Conservation (phyloP, 768 basidiomycete species). For the Leccinum broughii region DNA sequence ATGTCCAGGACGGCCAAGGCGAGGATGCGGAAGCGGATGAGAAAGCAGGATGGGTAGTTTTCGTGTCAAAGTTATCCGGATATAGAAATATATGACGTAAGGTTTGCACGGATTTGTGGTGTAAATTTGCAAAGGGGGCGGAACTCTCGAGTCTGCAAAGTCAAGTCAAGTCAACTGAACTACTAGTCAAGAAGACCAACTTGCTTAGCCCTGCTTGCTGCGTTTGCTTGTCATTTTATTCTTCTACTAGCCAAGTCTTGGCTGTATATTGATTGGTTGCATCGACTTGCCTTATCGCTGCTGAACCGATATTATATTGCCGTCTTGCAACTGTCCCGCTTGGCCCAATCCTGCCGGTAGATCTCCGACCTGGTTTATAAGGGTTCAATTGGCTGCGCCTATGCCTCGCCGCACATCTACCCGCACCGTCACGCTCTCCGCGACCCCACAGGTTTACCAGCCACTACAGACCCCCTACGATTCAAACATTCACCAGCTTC, state of each 20-base stretch:
- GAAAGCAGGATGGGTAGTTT: conserved; percentile 31
- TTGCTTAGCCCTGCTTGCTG: background rate
- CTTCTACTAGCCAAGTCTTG: conserved; percentile 13
- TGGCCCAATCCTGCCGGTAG: conserved; percentile 28
- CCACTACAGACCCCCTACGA: conserved; percentile 31
- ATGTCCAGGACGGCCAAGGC: conserved; percentile 59
- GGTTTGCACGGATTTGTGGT: conserved; percentile 14
- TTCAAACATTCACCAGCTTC: conserved; percentile 52
- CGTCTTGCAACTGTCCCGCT: conserved; percentile 20
- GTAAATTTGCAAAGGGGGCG: conserved; percentile 14
- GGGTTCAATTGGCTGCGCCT: conserved; percentile 36
- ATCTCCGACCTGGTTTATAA: conserved; percentile 41
- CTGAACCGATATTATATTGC: conserved; percentile 21
- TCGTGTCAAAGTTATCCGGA: conserved; percentile 11
- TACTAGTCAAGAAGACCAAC: background rate
- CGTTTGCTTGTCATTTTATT: conserved; percentile 13
- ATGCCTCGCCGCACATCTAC: conserved; percentile 62
- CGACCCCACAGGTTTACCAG: conserved; percentile 32
- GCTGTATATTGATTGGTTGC: conserved; percentile 22
- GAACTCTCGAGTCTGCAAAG: background rate
- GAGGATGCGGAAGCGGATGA: conserved; percentile 48
- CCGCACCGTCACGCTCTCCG: conserved; percentile 36
- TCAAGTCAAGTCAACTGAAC: background rate
- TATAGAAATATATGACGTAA: conserved; percentile 27
- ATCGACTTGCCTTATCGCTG: conserved; percentile 23